phyloP scores from a whole-genome alignment of 2,329 filamentous ascomycete genomes.

The Alternaria sp. region DNA sequence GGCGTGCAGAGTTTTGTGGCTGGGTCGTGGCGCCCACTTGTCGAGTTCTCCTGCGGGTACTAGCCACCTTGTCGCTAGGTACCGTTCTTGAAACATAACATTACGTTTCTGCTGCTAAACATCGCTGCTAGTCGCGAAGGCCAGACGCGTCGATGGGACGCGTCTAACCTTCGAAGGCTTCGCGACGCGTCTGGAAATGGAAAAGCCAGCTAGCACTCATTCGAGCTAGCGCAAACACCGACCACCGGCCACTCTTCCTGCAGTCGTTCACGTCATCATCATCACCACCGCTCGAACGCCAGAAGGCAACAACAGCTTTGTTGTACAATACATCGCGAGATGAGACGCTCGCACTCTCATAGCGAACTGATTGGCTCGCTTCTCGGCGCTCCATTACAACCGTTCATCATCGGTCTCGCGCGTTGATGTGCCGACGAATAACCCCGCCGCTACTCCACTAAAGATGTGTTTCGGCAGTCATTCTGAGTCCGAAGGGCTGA shows the following conservation, averaged over 20 bases:
- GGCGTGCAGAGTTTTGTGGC: slow-evolving; percentile 1
- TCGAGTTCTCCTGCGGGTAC: not conserved
- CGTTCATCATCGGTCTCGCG: not conserved
- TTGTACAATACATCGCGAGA: not conserved
- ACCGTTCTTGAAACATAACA: not conserved
- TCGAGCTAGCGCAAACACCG: not conserved
- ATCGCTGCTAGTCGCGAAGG: not conserved
- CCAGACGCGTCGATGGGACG: not conserved
- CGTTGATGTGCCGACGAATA: not conserved
- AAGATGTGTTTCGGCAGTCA: not conserved
- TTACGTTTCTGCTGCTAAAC: not conserved
- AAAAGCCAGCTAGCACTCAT: not conserved
- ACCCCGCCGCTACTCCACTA: not conserved
- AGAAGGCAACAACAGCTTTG: not conserved
- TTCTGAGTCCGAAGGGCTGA: not conserved
- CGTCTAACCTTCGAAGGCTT: not conserved
- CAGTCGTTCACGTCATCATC: not conserved
- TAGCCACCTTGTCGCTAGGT: not conserved
- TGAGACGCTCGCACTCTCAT: not conserved
- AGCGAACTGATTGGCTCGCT: not conserved
- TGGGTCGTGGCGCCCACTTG: not conserved
- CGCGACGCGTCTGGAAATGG: not conserved
- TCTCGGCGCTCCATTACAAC: not conserved
- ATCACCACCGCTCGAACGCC: not conserved
- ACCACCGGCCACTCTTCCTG: not conserved